Base-by-base conservation (phyloP, 2,329 filamentous ascomycete species). In the Clarireedia monteithiana region DNA sequence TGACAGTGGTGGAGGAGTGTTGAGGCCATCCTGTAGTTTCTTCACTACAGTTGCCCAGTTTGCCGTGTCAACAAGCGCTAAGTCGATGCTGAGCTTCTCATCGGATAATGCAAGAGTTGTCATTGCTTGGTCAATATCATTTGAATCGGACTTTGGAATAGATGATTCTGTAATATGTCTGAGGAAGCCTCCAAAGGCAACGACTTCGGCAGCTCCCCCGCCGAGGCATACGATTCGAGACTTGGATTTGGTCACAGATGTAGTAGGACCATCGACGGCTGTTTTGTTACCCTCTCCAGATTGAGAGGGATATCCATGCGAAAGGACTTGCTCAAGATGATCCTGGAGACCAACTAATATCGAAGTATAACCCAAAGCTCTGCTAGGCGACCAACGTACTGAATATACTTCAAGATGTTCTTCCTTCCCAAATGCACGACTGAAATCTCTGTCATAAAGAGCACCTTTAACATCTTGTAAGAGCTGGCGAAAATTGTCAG, bases 391-490 rank as follows among this genome's bases (percentile, higher is more conserved):
- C 91, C 92, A 99, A 64, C 94, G 77, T 53, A 89, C 82, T 7
- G 90, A 89, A 74, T 99, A 99, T 9, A 87, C 88, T 59, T 87
- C 82, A 17, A 96, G 78, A 64, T 86, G 81, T 46, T 86, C 82
- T 55, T 82, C 77, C 47, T 77, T 77, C 0, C 83, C 84, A 72
- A 97, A 99, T 0, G 92, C 92, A 15, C 76, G 74, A 12, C 78
- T 77, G 71, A 97, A 97, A 69, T 97, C 89, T 34, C 94, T 83
- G 57, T 88, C 84, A 69, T 86, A 97, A 7, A 99, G 77, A 61
- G 92, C 89, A 6, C 84, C 78, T 71, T 97, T 99, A 60, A 97
- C 82, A 52, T 85, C 82, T 67, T 96, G 92, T 20, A 97, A 77
- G 3, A 84, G 71, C 1, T 75, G 66, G 30, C 77, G 70, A 49